phyloP scores from a whole-genome alignment of 106 monocot species.

The Dendrobium chrysotoxum region DNA sequence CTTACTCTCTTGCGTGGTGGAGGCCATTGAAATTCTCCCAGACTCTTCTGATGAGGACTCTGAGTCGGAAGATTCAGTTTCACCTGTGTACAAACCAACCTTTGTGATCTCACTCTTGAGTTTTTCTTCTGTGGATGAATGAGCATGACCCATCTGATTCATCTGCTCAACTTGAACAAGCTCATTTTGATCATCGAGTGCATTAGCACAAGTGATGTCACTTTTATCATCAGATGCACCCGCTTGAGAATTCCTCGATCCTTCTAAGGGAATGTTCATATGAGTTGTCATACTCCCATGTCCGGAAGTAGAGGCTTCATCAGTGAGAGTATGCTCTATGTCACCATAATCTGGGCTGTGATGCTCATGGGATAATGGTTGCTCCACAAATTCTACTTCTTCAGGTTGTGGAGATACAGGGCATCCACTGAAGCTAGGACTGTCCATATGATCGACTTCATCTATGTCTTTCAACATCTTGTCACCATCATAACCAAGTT shows the following conservation, averaged over 20 bases:
- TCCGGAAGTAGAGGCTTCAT: constrained; percentile 1
- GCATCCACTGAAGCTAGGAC: constrained; percentile 16
- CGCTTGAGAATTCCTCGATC: neutral
- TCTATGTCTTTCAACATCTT: constrained; percentile 25
- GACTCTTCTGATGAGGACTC: constrained; percentile 38
- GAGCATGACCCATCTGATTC: neutral
- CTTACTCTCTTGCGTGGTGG: constrained; percentile 9
- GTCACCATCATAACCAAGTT: constrained; percentile 10
- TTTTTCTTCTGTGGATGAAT: constrained; percentile 12
- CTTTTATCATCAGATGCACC: constrained; percentile 5
- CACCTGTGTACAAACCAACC: constrained; percentile 10
- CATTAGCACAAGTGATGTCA: neutral
- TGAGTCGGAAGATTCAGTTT: constrained; percentile 30
- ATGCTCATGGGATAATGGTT: constrained; percentile 4
- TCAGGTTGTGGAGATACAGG: constrained; percentile 27
- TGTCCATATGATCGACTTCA: constrained; percentile 13
- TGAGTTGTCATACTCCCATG: neutral
- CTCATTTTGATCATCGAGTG: constrained; percentile 8
- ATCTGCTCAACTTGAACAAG: constrained; percentile 4
- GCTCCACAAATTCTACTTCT: constrained; percentile 15
- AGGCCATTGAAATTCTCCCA: constrained; percentile 13
- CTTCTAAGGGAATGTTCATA: neutral
- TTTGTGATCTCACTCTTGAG: constrained; percentile 26
- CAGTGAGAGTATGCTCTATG: neutral
- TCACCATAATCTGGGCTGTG: neutral